Evolutionary conservation across 2,329 filamentous ascomycete species (phyloP), one percentile per base, ranked within the genome.

Genomic region (Zopfia rhizophila): DNA sequence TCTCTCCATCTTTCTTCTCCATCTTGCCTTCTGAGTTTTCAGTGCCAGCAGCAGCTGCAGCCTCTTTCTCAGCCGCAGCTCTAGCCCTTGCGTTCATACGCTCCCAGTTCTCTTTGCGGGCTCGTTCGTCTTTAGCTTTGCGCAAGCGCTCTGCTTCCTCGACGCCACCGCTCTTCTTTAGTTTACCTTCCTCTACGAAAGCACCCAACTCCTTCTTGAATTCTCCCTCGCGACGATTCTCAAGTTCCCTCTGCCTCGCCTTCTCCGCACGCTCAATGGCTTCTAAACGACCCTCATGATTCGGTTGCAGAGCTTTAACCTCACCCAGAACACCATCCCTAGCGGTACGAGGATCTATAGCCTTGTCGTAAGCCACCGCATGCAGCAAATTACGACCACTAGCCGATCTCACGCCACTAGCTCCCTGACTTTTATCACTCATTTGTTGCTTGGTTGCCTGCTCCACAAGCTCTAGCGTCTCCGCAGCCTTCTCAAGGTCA

Each of bases 361-460:
- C 75, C 30, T 73, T 75, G 36, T 82, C 79, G 12, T 69, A 43
- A 1, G 64, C 61, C 2, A 70, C 66, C 11, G 71, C 70, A 37
- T 66, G 63, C 24, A 71, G 33, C 12, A 64, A 46, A 38, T 62
- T 66, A 12, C 63, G 65, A 27, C 68, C 68, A 30, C 80, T 81
- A n/a, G 83, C 83, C 4, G 79, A 78, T 41, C 72, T 71, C 29
- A 59, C 64, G 36, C 78, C 71, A n/a, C 64, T 77, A 4, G 51
- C 46, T 13, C 55, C 66, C 29, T 68, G 73, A 5, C 82, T 82
- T 37, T 83, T 82, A 35, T 77, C 82, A 49, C 88, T 87, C 68
- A 95, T 90, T 69, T 99, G 94, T 74, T 97, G 91, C 75, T 96
- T 96, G n/a, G 92, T 97, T 7, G 94, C 94, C 74, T 97, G 89